phyloP scores from a whole-genome alignment of 495 filamentous ascomycete species.

The Podospora fimiseda region DNA sequence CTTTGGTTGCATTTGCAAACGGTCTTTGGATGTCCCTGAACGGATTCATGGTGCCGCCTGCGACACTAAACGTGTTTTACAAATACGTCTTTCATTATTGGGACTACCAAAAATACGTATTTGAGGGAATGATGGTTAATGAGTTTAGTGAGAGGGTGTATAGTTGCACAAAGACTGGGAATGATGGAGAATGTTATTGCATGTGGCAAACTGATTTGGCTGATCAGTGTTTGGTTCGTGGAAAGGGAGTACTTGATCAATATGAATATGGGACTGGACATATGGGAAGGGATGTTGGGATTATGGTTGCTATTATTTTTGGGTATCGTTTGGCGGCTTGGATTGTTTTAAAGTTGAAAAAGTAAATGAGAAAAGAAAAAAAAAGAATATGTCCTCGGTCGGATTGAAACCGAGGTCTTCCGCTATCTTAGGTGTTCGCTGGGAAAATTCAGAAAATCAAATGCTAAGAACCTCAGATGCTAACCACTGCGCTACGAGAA shows the following conservation, averaged over 20 bases:
- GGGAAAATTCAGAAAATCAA: no score
- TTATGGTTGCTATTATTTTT: conserved; percentile 64
- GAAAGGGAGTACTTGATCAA: conserved; percentile 56
- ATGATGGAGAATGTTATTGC: conserved; percentile 49
- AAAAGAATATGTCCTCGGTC: no score
- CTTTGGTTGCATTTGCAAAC: conserved; percentile 73
- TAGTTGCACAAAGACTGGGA: conserved; percentile 38
- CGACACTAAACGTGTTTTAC: conserved; percentile 72
- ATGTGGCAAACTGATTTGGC: conserved; percentile 61
- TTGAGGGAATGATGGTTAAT: conserved; percentile 89
- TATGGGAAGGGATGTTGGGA: conserved; percentile 66
- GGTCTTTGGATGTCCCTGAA: conserved; percentile 81
- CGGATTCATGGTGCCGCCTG: conserved; percentile 70
- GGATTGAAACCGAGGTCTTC: no score
- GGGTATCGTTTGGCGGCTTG: conserved; percentile 60
- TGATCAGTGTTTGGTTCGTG: conserved; percentile 59
- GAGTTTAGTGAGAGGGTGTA: conserved; percentile 63
- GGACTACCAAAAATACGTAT: conserved; percentile 78
- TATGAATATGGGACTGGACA: conserved; percentile 61
- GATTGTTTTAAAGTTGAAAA: conserved; percentile 33
- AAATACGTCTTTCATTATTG: conserved; percentile 80
- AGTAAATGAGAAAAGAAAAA: conserved; percentile 4
- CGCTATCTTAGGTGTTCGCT: no score
- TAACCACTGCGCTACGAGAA: no score
- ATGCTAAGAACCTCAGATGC: no score